Evolutionary conservation across 331 rosid species (phyloP), one percentile per base, ranked within the genome.

Genomic region (Rosa hybrid): DNA sequence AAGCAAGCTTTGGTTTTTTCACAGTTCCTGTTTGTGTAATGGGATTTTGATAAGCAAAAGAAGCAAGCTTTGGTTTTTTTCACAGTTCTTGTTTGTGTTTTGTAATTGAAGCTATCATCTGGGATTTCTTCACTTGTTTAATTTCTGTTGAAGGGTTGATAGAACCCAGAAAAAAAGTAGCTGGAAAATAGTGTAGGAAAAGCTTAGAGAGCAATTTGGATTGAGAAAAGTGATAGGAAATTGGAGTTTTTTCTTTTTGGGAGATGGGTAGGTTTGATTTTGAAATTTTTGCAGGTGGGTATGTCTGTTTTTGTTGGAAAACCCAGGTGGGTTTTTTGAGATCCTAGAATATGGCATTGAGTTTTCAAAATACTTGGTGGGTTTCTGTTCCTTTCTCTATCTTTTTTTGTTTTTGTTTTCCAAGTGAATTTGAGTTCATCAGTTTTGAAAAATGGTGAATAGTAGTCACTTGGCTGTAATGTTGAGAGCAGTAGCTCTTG

Each of bases 251-350:
- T 18, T 2, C 14, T 67, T 67, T 45, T 59, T 14, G 57, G 44
- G 11, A n/a, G 80, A 78, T 84, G 85, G 59, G 74, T 45, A 12
- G 18, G 79, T 76, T 81, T 34, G 86, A 83, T 73, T 78, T 77
- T 79, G 69, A 21, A 12, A 25, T 51, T 64, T 34, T 20, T 56
- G 75, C 77, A 46, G 78, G 59, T 59, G 53, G 72, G 13, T 71
- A 10, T 34, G 48, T 42, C 75, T 45, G 63, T 64, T 5, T 71
- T 54, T 81, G 60, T 13, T 17, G 27, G 67, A 42, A 21, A 21
- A 65, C 27, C 46, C 23, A 64, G 48, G 76, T 82, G 39, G 77
- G 81, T 57, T 51, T 50, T 49, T 79, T 48, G 53, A 72, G 60
- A 72, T 80, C 72, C 39, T 72, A 42, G 76, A 48, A 12, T 45